Percentiles rank a stretch among this genome's conserved stretches.
phyloP scores from a whole-genome alignment of 208 protist species.

The Polymyxa betae region DNA sequence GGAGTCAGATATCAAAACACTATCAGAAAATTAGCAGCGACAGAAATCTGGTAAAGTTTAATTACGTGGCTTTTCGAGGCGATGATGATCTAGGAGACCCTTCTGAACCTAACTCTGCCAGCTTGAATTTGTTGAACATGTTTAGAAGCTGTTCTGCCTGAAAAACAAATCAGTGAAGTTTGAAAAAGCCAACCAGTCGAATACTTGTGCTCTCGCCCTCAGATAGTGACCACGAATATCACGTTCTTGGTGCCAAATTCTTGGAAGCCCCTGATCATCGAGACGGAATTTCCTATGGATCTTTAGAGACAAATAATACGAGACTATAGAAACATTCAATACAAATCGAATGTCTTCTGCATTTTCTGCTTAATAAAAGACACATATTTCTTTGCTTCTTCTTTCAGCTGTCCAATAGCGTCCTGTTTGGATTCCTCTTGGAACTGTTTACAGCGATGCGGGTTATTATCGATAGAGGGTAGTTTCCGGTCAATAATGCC shows the following conservation, averaged over 20 bases:
- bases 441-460: not conserved
- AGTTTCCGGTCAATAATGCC: constrained; percentile 45
- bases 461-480: not conserved
- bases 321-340: not conserved
- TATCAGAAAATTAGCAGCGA: not conserved
- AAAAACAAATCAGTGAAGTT: not conserved
- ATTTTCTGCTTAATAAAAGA: constrained; percentile 29
- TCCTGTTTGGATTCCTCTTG: not conserved
- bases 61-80: not conserved
- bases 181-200: not conserved
- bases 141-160: not conserved
- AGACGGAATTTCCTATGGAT: not conserved
- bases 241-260: constrained; percentile 44
- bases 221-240: constrained; percentile 22
- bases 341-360: not conserved
- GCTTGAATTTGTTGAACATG: not conserved
- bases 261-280: not conserved
- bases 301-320: not conserved
- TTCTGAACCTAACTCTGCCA: too few species aligned
- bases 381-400: constrained; percentile 2
- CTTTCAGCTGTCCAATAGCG: not conserved
- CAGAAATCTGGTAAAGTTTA: not conserved
- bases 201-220: not conserved
- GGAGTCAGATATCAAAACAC: not conserved
- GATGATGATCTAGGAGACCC: too few species aligned